Percentiles rank a stretch among this genome's conserved stretches.
Evolutionary conservation across 2,329 filamentous ascomycete genomes (phyloP).

Genomic region (Endothia cerciana): DNA sequence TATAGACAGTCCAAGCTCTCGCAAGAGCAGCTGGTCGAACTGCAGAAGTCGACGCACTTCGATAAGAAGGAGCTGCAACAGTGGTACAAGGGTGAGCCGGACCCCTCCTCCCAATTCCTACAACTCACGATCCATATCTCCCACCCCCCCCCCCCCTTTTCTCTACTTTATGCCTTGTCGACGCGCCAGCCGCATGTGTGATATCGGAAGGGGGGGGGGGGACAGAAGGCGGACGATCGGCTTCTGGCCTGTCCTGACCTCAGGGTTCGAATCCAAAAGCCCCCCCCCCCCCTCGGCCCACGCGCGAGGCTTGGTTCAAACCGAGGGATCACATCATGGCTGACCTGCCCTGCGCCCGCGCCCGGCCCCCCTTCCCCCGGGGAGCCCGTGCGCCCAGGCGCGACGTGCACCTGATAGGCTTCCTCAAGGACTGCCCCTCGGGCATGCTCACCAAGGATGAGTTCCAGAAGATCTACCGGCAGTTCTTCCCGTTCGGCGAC

Average conservation of each 20-base stretch:
- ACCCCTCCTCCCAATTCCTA: neutral
- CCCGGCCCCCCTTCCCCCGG: constrained; percentile 8
- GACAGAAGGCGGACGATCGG: neutral
- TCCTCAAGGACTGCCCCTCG: constrained; percentile 96
- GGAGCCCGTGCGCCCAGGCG: constrained; percentile 16
- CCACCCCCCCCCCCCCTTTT: no score
- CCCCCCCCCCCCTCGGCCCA: no score
- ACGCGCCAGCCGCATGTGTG: neutral
- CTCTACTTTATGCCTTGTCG: neutral
- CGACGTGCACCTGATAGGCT: constrained; percentile 63
- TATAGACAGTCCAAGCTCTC: constrained; percentile 96
- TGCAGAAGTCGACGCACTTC: constrained; percentile 97
- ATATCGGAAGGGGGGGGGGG: neutral
- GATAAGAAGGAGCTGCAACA: constrained; percentile 99
- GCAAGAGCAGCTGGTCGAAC: constrained; percentile 90
- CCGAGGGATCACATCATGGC: neutral
- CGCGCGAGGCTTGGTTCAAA: neutral
- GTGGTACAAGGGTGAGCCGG: constrained; percentile 92
- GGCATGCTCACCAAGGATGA: constrained; percentile 97
- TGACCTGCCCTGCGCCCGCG: constrained; percentile 3
- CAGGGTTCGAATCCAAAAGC: neutral
- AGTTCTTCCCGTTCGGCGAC: constrained; percentile 99
- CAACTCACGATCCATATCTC: neutral
- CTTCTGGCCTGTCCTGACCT: no score
- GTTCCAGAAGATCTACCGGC: constrained; percentile 99